Evolutionary conservation across 208 protist species (phyloP), one percentile per base, ranked within the genome.

Genomic region (Trypanosoma rangeli): DNA sequence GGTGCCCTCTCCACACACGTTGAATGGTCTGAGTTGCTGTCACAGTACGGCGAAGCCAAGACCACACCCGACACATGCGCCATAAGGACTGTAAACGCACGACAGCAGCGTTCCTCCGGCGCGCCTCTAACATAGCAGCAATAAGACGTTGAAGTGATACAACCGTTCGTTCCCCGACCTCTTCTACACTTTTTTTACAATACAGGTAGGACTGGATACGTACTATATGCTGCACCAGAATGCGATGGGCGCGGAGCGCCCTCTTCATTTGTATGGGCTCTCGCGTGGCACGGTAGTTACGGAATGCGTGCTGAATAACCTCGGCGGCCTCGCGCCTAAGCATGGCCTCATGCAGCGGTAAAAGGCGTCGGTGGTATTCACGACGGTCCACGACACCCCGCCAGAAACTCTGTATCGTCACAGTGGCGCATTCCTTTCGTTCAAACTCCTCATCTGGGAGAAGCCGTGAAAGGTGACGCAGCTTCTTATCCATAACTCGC

Each of bases 51-150:
- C 37, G 3, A 44, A 67, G 18, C 13, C 44, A 35, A 20, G 68
- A 44, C n/a, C 62, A 59, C 29, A n/a, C 54, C 16, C n/a, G 37
- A 24, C 68, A 78, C 82, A 85, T 82, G n/a, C 82, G 73, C 79
- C 86, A 84, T 52, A 70, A 84, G 54, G 77, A 76, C 63, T 88
- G 81, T 42, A 90, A 58, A 55, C 68, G 77, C 20, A 74, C 72
- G 7, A 78, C 65, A 9, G 85, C 79, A 12, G 68, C 78, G 10
- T 68, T 59, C 10, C 70, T 54, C 12, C 69, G 71, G 15, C 37
- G 31, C 13, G 39, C 33, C 7, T 78, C 59, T 35, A 64, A 4
- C 28, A 74, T 70, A 15, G 61, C 69, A 22, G 39, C 50, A 31
- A 85, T 52, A 5, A 74, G 42, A 5, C 53, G 28, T 46, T 70